These are phyloP conservation scores for Saitozyma sp. DNA, from an alignment of 768 basidiomycete genomes.

Conservation along the genomic window DNA sequence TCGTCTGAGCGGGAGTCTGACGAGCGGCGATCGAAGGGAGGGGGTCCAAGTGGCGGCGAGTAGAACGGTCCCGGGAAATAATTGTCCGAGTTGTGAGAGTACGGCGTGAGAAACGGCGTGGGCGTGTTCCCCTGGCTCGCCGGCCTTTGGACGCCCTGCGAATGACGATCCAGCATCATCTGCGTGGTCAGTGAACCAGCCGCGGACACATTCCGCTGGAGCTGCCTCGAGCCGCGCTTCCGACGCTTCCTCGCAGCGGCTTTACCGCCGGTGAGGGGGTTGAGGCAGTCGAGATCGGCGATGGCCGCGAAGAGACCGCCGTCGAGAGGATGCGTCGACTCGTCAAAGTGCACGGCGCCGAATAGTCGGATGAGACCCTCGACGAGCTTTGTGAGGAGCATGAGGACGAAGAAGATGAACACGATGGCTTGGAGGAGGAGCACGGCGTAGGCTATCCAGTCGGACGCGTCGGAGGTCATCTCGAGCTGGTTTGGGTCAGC, in stretches of 20 bases:
- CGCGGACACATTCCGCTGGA: slow-evolving; percentile 43
- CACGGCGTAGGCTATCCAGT: slow-evolving; percentile 94
- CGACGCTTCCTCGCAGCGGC: slow-evolving; percentile 40
- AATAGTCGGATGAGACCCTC: slow-evolving; percentile 79
- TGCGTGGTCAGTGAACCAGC: slow-evolving; percentile 48
- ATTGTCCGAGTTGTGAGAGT: slow-evolving; percentile 4
- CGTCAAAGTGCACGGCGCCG: slow-evolving; percentile 78
- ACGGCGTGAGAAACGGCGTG: slow-evolving; percentile 25
- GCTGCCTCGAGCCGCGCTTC: slow-evolving; percentile 39
- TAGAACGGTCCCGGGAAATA: slow-evolving; percentile 24
- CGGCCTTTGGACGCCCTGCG: slow-evolving; percentile 29
- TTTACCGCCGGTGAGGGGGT: slow-evolving; percentile 61
- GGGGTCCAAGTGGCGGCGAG: slow-evolving; percentile 34
- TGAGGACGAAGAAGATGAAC: slow-evolving; percentile 75
- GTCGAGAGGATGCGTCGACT: slow-evolving; percentile 73
- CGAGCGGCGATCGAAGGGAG: slow-evolving; percentile 22
- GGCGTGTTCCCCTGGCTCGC: slow-evolving; percentile 19
- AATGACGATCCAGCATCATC: slow-evolving; percentile 52
- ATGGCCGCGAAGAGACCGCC: slow-evolving; percentile 69
- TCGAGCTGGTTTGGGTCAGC: slow-evolving; percentile 64
- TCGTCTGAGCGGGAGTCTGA: slow-evolving; percentile 61
- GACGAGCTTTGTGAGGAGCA: slow-evolving; percentile 79
- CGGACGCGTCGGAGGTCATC: slow-evolving; percentile 73
- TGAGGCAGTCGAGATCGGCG: slow-evolving; percentile 75
- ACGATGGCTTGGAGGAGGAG: slow-evolving; percentile 75